phyloP scores from a whole-genome alignment of 1,139 yeast genomes.

The Scheffersomyces stambukii region DNA sequence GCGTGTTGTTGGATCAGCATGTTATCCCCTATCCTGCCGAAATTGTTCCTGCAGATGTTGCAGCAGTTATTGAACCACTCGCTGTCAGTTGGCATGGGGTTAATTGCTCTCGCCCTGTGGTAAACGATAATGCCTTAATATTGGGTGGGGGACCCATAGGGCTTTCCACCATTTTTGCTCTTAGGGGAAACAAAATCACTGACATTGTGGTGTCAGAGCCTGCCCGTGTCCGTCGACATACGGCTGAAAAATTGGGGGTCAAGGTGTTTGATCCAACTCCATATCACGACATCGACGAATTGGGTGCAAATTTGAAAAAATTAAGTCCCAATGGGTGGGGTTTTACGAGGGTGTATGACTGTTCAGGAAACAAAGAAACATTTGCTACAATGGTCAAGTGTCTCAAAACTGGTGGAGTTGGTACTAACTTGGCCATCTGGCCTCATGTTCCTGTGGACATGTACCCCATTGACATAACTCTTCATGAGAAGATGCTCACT shows the following conservation, averaged over 20 bases:
- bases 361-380: slow-evolving; percentile 58
- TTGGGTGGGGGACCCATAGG: slow-evolving; percentile 69
- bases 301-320: slow-evolving; percentile 27
- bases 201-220: slow-evolving; percentile 60
- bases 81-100: slow-evolving; percentile 62
- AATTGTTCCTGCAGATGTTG: slow-evolving; percentile 46
- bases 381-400: slow-evolving; percentile 49
- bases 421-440: slow-evolving; percentile 64
- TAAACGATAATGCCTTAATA: slow-evolving; percentile 27
- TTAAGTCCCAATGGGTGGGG: slow-evolving; percentile 49
- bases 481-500: slow-evolving; percentile 33
- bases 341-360: slow-evolving; percentile 55
- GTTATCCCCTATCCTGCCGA: slow-evolving; percentile 41
- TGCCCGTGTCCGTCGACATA: slow-evolving; percentile 48
- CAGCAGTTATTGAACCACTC: slow-evolving; percentile 54
- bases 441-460: slow-evolving; percentile 29
- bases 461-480: slow-evolving; percentile 36
- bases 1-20: slow-evolving; percentile 46
- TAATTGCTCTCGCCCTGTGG: neutral
- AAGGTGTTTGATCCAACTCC: slow-evolving; percentile 44
- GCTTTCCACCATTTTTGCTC: slow-evolving; percentile 49
- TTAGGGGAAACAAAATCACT: slow-evolving; percentile 52
- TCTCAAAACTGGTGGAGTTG: slow-evolving; percentile 52
- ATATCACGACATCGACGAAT: slow-evolving; percentile 20
- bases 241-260: slow-evolving; percentile 50